Evolutionary conservation across 306 rosid species (phyloP).

Genomic region (Mimosa pudica): DNA sequence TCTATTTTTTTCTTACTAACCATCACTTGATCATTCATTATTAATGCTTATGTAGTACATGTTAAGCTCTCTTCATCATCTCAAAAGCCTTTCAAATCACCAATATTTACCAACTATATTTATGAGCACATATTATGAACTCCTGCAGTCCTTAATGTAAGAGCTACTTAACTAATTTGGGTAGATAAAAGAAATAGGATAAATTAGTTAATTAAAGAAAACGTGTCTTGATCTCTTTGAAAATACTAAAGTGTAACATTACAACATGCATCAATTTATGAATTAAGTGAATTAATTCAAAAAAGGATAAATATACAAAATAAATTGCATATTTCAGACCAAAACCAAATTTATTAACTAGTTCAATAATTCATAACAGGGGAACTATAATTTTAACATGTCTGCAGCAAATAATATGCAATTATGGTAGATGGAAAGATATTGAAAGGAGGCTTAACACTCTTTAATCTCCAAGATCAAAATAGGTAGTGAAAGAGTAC

Average conservation of each 20-base stretch:
- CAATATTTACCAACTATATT: neutral
- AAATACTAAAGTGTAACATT: too few relatives aligned
- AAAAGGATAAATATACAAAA: too few relatives aligned
- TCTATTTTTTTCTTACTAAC: neutral
- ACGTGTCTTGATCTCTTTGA: too few relatives aligned
- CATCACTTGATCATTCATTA: neutral
- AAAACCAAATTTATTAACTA: too few relatives aligned
- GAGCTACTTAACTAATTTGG: too few relatives aligned
- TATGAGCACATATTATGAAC: neutral
- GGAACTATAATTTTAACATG: neutral
- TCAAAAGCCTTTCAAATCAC: neutral
- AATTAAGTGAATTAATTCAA: too few relatives aligned
- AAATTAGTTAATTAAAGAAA: too few relatives aligned
- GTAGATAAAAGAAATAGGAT: too few relatives aligned
- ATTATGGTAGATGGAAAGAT: neutral
- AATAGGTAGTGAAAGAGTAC: neutral
- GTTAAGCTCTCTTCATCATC: neutral
- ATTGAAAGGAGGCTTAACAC: neutral
- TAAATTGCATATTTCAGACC: too few relatives aligned
- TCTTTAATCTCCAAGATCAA: neutral
- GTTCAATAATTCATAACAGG: too few relatives aligned
- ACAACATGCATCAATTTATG: too few relatives aligned
- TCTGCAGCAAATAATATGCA: neutral
- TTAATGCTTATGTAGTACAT: neutral
- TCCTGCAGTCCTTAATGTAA: too few relatives aligned